These are phyloP conservation scores for Trichodelitschia bisporula DNA, from an alignment of 495 filamentous ascomycete species.

Conservation along the genomic window DNA sequence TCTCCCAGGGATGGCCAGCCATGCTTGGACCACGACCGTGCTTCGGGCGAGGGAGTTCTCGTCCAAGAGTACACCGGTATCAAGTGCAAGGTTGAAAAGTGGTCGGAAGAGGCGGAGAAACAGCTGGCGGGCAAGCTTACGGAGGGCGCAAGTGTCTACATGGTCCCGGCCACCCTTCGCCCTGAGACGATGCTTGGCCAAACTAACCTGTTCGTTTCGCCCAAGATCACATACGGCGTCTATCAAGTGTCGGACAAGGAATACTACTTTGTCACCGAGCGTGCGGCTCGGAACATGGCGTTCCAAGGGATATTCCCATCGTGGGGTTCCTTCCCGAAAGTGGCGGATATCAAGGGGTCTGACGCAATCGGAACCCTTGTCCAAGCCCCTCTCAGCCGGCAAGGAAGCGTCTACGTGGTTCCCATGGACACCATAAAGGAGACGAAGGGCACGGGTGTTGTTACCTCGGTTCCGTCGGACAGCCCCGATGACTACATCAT, in stretches of 20 bases:
- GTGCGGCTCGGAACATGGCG: constrained; percentile 86
- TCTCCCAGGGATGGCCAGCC: constrained; percentile 91
- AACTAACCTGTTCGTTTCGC: constrained; percentile 84
- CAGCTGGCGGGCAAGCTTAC: constrained; percentile 56
- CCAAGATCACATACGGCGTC: constrained; percentile 72
- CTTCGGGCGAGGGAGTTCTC: constrained; percentile 69
- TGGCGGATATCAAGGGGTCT: constrained; percentile 47
- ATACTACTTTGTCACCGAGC: constrained; percentile 64
- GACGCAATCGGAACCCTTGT: constrained; percentile 67
- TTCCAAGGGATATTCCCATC: constrained; percentile 68
- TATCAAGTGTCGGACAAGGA: constrained; percentile 67
- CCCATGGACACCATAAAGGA: constrained; percentile 87
- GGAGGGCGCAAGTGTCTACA: constrained; percentile 55
- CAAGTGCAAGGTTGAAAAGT: constrained; percentile 76
- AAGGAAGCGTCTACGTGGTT: constrained; percentile 56
- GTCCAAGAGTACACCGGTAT: constrained; percentile 84
- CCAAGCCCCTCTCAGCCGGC: constrained; percentile 76
- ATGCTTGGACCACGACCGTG: constrained; percentile 93
- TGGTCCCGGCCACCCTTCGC: constrained; percentile 75
- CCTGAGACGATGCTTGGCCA: constrained; percentile 99
- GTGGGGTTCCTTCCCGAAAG: constrained; percentile 49
- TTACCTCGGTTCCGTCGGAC: constrained; percentile 85
- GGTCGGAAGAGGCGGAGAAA: constrained; percentile 40
- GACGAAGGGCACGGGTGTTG: constrained; percentile 87
- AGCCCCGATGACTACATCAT: constrained; percentile 92